A percentile compares a stretch with the other conserved stretches of the same genome.
phyloP scores from a whole-genome alignment of 2,329 filamentous ascomycete genomes.

The Alternaria arbusti region DNA sequence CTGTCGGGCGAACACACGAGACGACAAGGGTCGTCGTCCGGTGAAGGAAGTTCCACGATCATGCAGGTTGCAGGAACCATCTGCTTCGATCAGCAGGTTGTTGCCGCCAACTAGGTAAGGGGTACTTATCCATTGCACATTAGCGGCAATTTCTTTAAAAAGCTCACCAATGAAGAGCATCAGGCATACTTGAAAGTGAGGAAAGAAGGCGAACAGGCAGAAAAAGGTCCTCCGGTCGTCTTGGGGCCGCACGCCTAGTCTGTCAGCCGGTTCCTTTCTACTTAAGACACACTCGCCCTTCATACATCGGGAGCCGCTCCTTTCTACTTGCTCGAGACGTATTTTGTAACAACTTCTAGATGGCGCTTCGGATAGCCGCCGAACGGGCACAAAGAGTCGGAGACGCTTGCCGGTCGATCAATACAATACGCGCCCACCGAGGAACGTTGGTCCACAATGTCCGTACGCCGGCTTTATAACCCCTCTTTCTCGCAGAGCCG shows the following conservation, averaged over 20 bases:
- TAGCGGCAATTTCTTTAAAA: conserved; percentile 3
- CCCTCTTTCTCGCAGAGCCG: conserved; percentile 30
- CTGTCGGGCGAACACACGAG: neutral
- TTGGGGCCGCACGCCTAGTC: conserved; percentile 13
- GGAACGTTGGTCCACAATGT: conserved; percentile 7
- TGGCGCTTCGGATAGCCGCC: conserved; percentile 4
- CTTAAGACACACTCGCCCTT: conserved; percentile 28
- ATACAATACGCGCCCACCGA: conserved; percentile 18
- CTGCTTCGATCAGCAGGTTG: conserved; percentile 7
- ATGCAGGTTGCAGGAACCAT: conserved; percentile 9
- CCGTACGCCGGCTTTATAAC: conserved; percentile 23
- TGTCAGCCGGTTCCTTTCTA: conserved; percentile 20
- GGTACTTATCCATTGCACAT: conserved; percentile 13
- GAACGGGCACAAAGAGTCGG: neutral
- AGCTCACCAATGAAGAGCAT: conserved; percentile 21
- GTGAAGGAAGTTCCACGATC: conserved; percentile 10
- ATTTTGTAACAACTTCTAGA: conserved; percentile 9
- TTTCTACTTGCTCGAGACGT: neutral
- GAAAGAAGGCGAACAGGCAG: conserved; percentile 26
- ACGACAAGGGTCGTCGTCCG: conserved; percentile 13
- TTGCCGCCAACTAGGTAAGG: conserved; percentile 8
- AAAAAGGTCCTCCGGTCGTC: conserved; percentile 15
- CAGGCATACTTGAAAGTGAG: conserved; percentile 2
- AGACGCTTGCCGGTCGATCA: conserved; percentile 4
- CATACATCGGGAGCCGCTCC: neutral